phyloP scores from a whole-genome alignment of 352 stramenopile genomes.

The Pythium coloratum region DNA sequence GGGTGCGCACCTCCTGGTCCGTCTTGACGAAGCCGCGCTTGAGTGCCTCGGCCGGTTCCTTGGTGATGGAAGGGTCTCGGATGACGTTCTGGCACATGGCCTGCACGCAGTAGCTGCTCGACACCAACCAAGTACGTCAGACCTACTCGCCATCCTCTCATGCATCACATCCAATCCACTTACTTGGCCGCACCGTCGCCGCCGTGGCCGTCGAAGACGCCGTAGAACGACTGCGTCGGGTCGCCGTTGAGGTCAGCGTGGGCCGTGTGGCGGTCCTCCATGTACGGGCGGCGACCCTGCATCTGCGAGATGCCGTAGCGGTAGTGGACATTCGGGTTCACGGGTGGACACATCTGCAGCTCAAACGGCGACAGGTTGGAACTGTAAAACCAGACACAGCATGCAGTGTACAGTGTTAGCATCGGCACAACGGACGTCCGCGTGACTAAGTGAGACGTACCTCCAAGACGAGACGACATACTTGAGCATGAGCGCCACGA shows the following conservation, averaged over 20 bases:
- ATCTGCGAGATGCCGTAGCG: constrained; percentile 84
- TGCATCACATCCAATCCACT: constrained; percentile 18
- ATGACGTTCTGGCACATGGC: constrained; percentile 85
- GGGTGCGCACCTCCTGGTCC: constrained; percentile 59
- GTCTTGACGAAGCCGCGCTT: constrained; percentile 82
- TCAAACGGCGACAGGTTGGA: constrained; percentile 58
- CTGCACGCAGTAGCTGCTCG: constrained; percentile 74
- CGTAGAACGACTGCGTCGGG: constrained; percentile 87
- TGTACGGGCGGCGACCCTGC: constrained; percentile 84
- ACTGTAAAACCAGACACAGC: constrained; percentile 14
- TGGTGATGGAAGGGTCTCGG: constrained; percentile 59
- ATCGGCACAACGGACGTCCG: neutral
- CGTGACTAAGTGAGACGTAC: constrained; percentile 18
- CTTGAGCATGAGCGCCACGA: constrained; percentile 56
- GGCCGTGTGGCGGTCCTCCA: constrained; percentile 89
- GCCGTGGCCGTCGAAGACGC: constrained; percentile 93
- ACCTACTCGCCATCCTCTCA: neutral
- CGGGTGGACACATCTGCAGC: constrained; percentile 67
- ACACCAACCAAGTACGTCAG: constrained; percentile 1
- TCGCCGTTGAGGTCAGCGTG: constrained; percentile 80
- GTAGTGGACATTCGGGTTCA: constrained; percentile 77
- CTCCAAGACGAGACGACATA: constrained; percentile 63
- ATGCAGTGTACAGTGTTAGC: neutral
- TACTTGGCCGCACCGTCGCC: constrained; percentile 89
- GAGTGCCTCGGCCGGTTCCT: constrained; percentile 64